Percentiles rank a stretch among this genome's conserved stretches.
Evolutionary conservation across 2,329 filamentous ascomycete genomes (phyloP).

Genomic region (Xylariaceae sp.): DNA sequence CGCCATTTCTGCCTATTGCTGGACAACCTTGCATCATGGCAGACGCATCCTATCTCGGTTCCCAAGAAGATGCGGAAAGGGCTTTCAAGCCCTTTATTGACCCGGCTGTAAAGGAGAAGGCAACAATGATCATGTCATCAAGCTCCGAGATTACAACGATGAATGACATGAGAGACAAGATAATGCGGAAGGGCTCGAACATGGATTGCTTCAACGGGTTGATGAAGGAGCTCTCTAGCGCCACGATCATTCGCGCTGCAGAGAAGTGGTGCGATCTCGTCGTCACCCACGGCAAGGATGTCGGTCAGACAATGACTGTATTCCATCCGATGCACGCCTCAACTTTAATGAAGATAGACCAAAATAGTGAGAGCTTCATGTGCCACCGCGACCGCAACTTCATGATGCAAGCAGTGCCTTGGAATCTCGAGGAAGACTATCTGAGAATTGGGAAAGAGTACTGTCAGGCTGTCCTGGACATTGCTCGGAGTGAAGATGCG

Average conservation of each 20-base stretch:
- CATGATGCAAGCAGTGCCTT: constrained; percentile 1
- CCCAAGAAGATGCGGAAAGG: not conserved
- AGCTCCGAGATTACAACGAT: not conserved
- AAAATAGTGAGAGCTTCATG: constrained; percentile 1
- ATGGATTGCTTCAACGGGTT: not conserved
- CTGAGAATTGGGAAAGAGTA: not conserved
- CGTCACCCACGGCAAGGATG: not conserved
- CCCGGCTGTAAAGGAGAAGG: not conserved
- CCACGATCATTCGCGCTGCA: not conserved
- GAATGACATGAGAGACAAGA: not conserved
- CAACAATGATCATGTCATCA: not conserved
- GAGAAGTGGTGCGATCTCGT: constrained; percentile 4
- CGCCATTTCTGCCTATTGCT: not conserved
- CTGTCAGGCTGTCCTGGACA: not conserved
- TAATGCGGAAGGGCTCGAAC: not conserved
- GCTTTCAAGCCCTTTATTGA: not conserved
- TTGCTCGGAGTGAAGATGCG: constrained; percentile 3
- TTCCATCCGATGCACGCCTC: constrained; percentile 1
- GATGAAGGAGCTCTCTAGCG: not conserved
- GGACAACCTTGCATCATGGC: not conserved
- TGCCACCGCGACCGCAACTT: constrained; percentile 4
- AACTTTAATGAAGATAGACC: not conserved
- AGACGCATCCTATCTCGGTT: not conserved
- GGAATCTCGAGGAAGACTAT: not conserved
- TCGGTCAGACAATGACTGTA: not conserved